These are phyloP conservation scores for Moesziomyces sp. DNA, from an alignment of 1,284 basidiomycete genomes.

Conservation along the genomic window DNA sequence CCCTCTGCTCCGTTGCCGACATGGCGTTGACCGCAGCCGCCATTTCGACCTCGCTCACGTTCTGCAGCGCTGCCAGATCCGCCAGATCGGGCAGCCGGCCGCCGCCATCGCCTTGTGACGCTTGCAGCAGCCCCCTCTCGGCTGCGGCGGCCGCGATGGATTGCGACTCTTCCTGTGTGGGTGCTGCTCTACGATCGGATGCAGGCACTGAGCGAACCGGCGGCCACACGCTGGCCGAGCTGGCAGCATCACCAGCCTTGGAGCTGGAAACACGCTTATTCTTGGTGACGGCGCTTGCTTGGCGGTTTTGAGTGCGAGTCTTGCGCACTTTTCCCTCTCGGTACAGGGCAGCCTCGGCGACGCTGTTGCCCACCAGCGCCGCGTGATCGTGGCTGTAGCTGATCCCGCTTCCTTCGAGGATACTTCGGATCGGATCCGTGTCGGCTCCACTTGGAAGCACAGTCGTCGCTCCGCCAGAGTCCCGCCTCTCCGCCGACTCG, in stretches of 20 bases:
- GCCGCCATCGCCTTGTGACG: slow-evolving; percentile 1
- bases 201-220: slow-evolving; percentile 11
- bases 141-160: slow-evolving; percentile 25
- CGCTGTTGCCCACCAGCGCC: slow-evolving; percentile 23
- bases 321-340: slow-evolving; percentile 5
- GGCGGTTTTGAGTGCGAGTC: slow-evolving; percentile 3
- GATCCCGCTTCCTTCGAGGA: slow-evolving; percentile 37
- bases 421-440: slow-evolving; percentile 23
- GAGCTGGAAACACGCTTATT: background rate
- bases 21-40: slow-evolving; percentile 30
- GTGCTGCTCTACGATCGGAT: background rate
- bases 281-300: background rate
- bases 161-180: slow-evolving; percentile 22
- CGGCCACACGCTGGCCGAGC: slow-evolving; percentile 18
- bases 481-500: background rate
- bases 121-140: slow-evolving; percentile 17
- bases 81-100: slow-evolving; percentile 14
- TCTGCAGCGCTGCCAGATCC: slow-evolving; percentile 26
- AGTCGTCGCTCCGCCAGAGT: background rate
- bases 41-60: slow-evolving; percentile 25
- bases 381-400: slow-evolving; percentile 39
- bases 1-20: slow-evolving; percentile 23
- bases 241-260: background rate
- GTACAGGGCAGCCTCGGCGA: slow-evolving; percentile 28
- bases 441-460: background rate